phyloP scores from a whole-genome alignment of 176 grass and related monocot genomes.

The Aegilops speltoides region DNA sequence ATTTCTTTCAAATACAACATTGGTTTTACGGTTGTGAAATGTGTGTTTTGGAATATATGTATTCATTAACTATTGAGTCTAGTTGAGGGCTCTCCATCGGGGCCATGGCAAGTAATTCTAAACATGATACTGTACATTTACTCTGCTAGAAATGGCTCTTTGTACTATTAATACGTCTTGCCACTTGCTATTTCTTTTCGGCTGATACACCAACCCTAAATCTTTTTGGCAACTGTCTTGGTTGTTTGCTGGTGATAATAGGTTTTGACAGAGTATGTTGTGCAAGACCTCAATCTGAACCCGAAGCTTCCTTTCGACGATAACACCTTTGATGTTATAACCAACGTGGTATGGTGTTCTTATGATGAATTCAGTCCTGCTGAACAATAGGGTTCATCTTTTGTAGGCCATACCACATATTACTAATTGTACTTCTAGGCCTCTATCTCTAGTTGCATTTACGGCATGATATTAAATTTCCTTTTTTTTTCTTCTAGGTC shows the following conservation, averaged over 20 bases:
- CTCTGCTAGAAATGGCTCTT: background rate
- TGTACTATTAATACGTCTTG: background rate
- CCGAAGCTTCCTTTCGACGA: constrained; percentile 85
- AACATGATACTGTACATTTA: background rate
- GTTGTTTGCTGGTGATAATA: constrained; percentile 21
- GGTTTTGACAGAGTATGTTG: constrained; percentile 88
- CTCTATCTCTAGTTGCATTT: background rate
- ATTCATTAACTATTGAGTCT: background rate
- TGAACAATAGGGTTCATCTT: background rate
- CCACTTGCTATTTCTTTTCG: background rate
- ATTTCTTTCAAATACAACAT: background rate
- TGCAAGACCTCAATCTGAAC: constrained; percentile 93
- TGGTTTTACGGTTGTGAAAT: background rate
- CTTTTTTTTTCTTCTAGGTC: constrained; percentile 54
- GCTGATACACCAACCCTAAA: background rate
- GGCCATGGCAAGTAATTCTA: background rate
- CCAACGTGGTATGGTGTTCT: constrained; percentile 74
- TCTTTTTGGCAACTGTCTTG: background rate
- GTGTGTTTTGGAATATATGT: background rate
- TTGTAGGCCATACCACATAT: background rate
- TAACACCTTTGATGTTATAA: constrained; percentile 84
- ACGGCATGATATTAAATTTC: background rate
- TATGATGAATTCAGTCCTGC: background rate
- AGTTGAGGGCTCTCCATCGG: background rate
- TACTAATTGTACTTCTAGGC: background rate